Conservation (phyloP, 2,329 filamentous ascomycete species). For the Xylariaceae sp. region DNA sequence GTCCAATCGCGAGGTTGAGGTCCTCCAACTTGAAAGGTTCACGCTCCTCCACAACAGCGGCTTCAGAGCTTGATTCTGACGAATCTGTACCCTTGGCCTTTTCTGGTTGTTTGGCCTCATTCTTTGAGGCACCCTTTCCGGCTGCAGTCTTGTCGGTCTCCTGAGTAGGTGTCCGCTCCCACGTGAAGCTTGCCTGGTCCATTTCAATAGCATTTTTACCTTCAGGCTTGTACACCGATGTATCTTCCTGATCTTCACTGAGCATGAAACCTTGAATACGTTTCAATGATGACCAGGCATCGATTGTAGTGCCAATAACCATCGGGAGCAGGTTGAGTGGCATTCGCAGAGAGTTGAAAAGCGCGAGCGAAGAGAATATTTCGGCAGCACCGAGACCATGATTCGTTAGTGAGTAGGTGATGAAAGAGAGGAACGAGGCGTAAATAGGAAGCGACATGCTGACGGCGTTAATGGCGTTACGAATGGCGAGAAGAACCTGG, state of each 20-base stretch:
- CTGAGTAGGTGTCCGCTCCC: constrained; percentile 64
- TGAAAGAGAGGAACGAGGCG: constrained; percentile 91
- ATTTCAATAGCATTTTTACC: constrained; percentile 67
- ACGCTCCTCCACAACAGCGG: constrained; percentile 51
- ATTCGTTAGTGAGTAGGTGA: constrained; percentile 66
- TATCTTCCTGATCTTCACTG: constrained; percentile 77
- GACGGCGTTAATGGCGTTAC: constrained; percentile 78
- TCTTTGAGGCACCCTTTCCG: constrained; percentile 42
- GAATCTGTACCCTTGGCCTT: constrained; percentile 30
- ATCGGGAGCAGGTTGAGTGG: constrained; percentile 85
- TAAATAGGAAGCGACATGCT: constrained; percentile 87
- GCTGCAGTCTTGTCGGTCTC: constrained; percentile 44
- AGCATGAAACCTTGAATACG: constrained; percentile 85
- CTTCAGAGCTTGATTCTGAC: constrained; percentile 44
- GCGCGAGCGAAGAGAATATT: constrained; percentile 85
- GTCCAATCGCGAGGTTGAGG: constrained; percentile 61
- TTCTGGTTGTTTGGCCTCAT: constrained; percentile 28
- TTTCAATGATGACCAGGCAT: constrained; percentile 78
- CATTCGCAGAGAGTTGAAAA: constrained; percentile 88
- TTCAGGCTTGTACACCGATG: constrained; percentile 51
- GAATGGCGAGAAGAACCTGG: constrained; percentile 73
- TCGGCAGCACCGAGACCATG: constrained; percentile 67
- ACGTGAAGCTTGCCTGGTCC: constrained; percentile 72
- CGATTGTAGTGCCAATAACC: constrained; percentile 82
- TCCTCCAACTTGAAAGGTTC: constrained; percentile 69